phyloP scores from a whole-genome alignment of 2,329 filamentous ascomycete genomes.

The Ramichloridium luteum region DNA sequence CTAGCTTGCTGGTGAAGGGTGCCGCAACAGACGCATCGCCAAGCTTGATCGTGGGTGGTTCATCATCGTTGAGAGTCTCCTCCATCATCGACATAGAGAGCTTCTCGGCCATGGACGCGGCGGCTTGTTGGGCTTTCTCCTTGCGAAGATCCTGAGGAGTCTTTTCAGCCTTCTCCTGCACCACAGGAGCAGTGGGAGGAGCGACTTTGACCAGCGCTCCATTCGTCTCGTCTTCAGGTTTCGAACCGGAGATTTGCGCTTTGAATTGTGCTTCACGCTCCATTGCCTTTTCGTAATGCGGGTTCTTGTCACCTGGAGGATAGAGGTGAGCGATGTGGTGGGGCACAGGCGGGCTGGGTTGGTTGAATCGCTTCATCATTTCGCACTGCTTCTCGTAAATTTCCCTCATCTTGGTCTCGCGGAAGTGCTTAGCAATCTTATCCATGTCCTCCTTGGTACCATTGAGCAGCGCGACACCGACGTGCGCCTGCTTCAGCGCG shows the following conservation, averaged over 20 bases:
- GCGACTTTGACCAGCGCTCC: constrained; percentile 18
- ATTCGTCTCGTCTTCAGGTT: constrained; percentile 41
- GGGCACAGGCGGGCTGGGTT: constrained; percentile 85
- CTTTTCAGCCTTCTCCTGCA: constrained; percentile 10
- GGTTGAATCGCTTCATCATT: constrained; percentile 91
- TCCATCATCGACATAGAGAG: constrained; percentile 83
- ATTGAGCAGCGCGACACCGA: constrained; percentile 91
- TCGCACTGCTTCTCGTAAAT: constrained; percentile 91
- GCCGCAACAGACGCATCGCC: constrained; percentile 95
- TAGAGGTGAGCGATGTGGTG: constrained; percentile 85
- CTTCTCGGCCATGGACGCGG: constrained; percentile 71
- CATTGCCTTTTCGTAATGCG: constrained; percentile 87
- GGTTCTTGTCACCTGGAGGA: constrained; percentile 78
- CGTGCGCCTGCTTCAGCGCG: constrained; percentile 93
- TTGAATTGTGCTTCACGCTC: constrained; percentile 75
- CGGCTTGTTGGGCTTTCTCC: constrained; percentile 53
- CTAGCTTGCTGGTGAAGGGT: constrained; percentile 93
- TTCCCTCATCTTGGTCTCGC: constrained; percentile 96
- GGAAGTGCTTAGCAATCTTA: constrained; percentile 83
- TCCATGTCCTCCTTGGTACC: constrained; percentile 83
- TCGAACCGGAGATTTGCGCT: constrained; percentile 39
- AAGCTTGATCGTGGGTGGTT: constrained; percentile 91
- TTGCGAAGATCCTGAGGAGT: constrained; percentile 41
- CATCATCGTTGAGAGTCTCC: constrained; percentile 70
- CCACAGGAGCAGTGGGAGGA: constrained; percentile 13